phyloP scores from a whole-genome alignment of 192 early-diverging fungal species.

The Rhizophagus clarus region DNA sequence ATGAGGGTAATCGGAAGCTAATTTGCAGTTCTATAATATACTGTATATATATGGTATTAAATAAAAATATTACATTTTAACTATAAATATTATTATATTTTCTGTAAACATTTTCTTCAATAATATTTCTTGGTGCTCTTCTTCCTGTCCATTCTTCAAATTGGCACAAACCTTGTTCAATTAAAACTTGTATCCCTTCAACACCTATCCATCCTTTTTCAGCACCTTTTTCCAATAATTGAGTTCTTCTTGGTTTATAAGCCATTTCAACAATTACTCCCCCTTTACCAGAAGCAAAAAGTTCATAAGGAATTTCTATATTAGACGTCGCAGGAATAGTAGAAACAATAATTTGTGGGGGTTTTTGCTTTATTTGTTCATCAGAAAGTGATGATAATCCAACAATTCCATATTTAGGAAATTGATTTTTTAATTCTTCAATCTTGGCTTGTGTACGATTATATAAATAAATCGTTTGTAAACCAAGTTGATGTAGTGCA shows the following conservation, averaged over 20 bases:
- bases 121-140: constrained; percentile 48
- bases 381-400: constrained; percentile 52
- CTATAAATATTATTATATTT: neutral
- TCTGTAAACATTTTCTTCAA: neutral
- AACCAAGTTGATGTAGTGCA: constrained; percentile 73
- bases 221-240: constrained; percentile 68
- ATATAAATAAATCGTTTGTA: constrained; percentile 72
- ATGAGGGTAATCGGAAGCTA: too few species aligned
- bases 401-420: constrained; percentile 51
- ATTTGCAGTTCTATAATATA: too few species aligned
- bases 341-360: constrained; percentile 62
- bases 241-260: constrained; percentile 86
- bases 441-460: constrained; percentile 87
- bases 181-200: constrained; percentile 85
- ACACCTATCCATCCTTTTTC: constrained; percentile 65
- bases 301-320: constrained; percentile 56
- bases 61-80: too few species aligned
- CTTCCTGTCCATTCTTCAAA: constrained; percentile 84
- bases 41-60: too few species aligned
- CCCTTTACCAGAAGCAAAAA: constrained; percentile 40
- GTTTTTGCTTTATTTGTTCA: constrained; percentile 23
- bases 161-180: constrained; percentile 93
- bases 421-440: constrained; percentile 59
- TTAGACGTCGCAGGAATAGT: constrained; percentile 85
- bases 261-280: constrained; percentile 94